phyloP scores from a whole-genome alignment of 1,139 yeast genomes.

The Pichia sp. region DNA sequence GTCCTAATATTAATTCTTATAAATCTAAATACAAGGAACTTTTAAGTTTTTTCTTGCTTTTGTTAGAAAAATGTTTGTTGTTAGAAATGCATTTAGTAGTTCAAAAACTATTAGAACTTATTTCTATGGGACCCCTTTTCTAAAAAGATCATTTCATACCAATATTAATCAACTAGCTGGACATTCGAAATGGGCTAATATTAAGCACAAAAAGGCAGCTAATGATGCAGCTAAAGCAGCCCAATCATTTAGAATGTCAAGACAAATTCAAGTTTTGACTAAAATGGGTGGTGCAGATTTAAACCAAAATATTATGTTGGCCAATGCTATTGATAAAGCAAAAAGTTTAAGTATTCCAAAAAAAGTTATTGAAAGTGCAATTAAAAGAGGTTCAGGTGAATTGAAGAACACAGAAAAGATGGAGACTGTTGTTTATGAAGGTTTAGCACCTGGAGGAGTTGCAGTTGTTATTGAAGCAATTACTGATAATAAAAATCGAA shows the following conservation, averaged over 20 bases:
- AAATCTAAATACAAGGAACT: too few relatives aligned
- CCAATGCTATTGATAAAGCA: conserved; percentile 75
- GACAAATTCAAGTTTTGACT: conserved; percentile 68
- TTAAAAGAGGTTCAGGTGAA: conserved; percentile 75
- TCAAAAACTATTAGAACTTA: neutral
- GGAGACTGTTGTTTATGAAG: conserved; percentile 68
- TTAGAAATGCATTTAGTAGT: neutral
- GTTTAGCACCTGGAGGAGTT: conserved; percentile 88
- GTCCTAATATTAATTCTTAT: too few relatives aligned
- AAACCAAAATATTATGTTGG: conserved; percentile 56
- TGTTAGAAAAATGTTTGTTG: neutral
- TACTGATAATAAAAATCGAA: conserved; percentile 83
- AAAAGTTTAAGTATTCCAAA: conserved; percentile 73
- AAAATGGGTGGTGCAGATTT: conserved; percentile 63
- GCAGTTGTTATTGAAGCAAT: conserved; percentile 78
- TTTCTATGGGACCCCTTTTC: too few relatives aligned
- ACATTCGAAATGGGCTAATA: conserved; percentile 94
- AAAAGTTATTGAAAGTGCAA: conserved; percentile 77
- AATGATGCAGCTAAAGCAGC: conserved; percentile 77
- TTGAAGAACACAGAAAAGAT: conserved; percentile 34
- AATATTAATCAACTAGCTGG: conserved; percentile 41
- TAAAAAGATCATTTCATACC: conserved; percentile 9
- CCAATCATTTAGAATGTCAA: conserved; percentile 66
- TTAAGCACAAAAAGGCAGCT: conserved; percentile 89
- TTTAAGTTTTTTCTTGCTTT: too few relatives aligned